Evolutionary conservation across 345 rosid species (phyloP), one percentile per base, ranked within the genome.

Genomic region (Bruguiera parviflora): DNA sequence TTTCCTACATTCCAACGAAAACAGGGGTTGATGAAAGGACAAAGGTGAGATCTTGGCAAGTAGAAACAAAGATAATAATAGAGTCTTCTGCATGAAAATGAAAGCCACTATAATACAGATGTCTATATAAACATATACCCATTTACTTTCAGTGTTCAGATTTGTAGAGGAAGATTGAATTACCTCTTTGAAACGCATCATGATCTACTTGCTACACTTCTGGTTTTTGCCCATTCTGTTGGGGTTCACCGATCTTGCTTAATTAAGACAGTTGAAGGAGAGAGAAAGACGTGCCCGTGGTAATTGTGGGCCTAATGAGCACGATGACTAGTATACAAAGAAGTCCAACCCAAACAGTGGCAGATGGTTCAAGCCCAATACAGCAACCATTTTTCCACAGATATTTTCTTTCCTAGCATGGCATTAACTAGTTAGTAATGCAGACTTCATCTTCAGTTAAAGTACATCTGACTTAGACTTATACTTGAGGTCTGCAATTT

Each of bases 1-100:
- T 95, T 77, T 92, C 98, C 96, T 90, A 71, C n/a, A 65, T 1
- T 0, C n/a, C 19, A 9, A 35, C 24, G 53, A 25, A 39, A 39
- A 68, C 37, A 61, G 66, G 66, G 20, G 15, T 21, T 20, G 20
- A 16, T 19, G 15, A 24, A 61, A 37, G 19, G 20, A 22, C 52
- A 58, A 33, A 59, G 20, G 21, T 28, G 51, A 72, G 71, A 72
- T 72, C 65, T 53, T 59, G 25, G 52, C n/a, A n/a, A 39, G 37
- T 10, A 28, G 22, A 19, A 47, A 9, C 8, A 33, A 9, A 21
- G 1, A 2, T 5, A 21, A 66, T 21, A 6, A 33, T 7, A 25
- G 13, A 39, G n/a, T 19, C n/a, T 61, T 58, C 49, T 58, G 64
- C 57, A 27, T 16, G 28, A 68, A 27, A 43, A 47, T n/a, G 47